A percentile compares a stretch with the other conserved stretches of the same genome.
Conservation (phyloP, 1,284 basidiomycete species). For the Boletus calvinii region DNA sequence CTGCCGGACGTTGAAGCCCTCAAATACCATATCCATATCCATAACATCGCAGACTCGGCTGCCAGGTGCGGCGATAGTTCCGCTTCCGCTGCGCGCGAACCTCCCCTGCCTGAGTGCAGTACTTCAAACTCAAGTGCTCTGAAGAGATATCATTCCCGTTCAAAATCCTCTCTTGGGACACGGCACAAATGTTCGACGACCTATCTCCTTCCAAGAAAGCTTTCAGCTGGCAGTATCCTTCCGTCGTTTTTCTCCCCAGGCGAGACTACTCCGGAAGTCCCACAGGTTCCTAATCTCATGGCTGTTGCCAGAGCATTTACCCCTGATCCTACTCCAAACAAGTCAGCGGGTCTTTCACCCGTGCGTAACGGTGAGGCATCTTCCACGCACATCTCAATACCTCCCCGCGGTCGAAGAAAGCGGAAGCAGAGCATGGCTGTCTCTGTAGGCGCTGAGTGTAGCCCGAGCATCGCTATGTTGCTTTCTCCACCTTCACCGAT, state of each 20-base stretch:
- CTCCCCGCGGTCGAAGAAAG: slow-evolving; percentile 18
- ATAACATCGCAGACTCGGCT: slow-evolving; percentile 45
- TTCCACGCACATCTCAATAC: background rate
- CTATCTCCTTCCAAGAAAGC: slow-evolving; percentile 14
- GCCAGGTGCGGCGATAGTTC: background rate
- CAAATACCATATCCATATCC: slow-evolving; percentile 58
- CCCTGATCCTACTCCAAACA: slow-evolving; percentile 4
- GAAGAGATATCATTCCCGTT: slow-evolving; percentile 18
- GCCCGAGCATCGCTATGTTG: slow-evolving; percentile 23
- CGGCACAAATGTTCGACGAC: background rate
- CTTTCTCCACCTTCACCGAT: slow-evolving; percentile 28
- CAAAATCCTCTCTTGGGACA: slow-evolving; percentile 16
- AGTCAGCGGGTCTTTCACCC: background rate
- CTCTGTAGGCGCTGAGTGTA: slow-evolving; percentile 4
- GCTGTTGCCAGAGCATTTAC: slow-evolving; percentile 14
- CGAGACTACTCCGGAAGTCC: background rate
- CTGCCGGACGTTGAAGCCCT: slow-evolving; percentile 48
- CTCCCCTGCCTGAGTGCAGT: slow-evolving; percentile 1
- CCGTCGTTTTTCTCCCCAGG: slow-evolving; percentile 18
- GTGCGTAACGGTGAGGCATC: background rate
- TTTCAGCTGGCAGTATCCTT: slow-evolving; percentile 16
- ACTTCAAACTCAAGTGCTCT: background rate
- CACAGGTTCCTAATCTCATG: slow-evolving; percentile 12
- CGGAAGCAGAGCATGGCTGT: slow-evolving; percentile 14
- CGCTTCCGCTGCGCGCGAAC: background rate